Evolutionary conservation across 331 rosid genomes (phyloP).

Genomic region (Erythrophleum ivorense): DNA sequence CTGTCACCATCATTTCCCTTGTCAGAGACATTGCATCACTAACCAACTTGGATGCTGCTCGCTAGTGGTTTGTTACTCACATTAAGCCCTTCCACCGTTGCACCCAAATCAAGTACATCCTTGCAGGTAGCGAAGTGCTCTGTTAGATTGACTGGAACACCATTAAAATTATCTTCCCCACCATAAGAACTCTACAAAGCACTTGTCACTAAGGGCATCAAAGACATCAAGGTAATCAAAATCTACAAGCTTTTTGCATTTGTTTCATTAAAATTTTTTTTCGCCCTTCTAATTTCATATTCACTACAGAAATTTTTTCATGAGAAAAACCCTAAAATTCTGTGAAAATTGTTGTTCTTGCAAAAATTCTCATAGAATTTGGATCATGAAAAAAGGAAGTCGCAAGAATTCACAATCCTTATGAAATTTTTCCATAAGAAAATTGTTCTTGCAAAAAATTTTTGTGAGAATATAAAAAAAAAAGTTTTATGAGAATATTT

Average conservation of each 20-base stretch:
- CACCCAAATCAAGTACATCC: slow-evolving; percentile 67
- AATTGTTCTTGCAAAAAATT: too few relatives aligned
- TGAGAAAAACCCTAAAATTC: too few relatives aligned
- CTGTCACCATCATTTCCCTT: slow-evolving; percentile 72
- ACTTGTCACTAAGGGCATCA: slow-evolving; percentile 59
- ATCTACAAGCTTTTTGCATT: too few relatives aligned
- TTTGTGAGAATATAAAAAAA: too few relatives aligned
- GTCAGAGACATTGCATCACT: slow-evolving; percentile 69
- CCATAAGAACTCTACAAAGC: slow-evolving; percentile 74
- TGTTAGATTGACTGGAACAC: slow-evolving; percentile 61
- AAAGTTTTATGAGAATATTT: too few relatives aligned
- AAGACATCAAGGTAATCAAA: slow-evolving; percentile 61
- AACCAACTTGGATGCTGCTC: slow-evolving; percentile 38
- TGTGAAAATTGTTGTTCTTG: too few relatives aligned
- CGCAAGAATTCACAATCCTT: too few relatives aligned
- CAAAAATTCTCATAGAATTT: too few relatives aligned
- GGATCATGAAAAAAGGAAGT: too few relatives aligned
- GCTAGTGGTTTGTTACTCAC: slow-evolving; percentile 57
- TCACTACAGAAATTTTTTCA: too few relatives aligned
- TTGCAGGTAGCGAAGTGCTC: slow-evolving; percentile 78
- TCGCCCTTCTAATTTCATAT: not conserved
- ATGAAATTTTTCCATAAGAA: too few relatives aligned
- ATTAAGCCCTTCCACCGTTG: slow-evolving; percentile 68
- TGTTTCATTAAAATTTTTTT: not conserved
- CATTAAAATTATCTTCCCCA: slow-evolving; percentile 63